Conservation (phyloP, 1,284 basidiomycete genomes). For the Porodaedalea pini region DNA sequence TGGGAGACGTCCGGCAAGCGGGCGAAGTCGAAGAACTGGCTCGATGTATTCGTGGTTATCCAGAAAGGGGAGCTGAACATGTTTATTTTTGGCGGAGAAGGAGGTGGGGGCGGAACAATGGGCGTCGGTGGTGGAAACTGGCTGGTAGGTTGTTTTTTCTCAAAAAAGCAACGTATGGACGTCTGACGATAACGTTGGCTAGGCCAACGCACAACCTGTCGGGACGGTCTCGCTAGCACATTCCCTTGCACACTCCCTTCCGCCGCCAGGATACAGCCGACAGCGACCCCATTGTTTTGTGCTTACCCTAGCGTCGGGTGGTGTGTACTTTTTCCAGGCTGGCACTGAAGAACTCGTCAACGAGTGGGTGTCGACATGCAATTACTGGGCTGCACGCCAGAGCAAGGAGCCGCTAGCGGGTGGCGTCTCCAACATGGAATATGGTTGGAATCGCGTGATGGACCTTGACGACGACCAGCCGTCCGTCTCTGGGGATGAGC, state of each 20-base stretch:
- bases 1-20: slow-evolving; percentile 84
- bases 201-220: slow-evolving; percentile 83
- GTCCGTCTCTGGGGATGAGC: slow-evolving; percentile 57
- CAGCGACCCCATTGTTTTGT: slow-evolving; percentile 93
- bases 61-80: slow-evolving; percentile 91
- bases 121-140: slow-evolving; percentile 94
- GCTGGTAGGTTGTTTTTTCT: slow-evolving; percentile 60
- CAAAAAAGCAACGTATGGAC: background rate
- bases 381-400: slow-evolving; percentile 95
- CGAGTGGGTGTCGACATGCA: slow-evolving; percentile 98
- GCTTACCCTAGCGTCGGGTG: slow-evolving; percentile 84
- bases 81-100: slow-evolving; percentile 85
- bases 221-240: slow-evolving; percentile 84
- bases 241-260: slow-evolving; percentile 82
- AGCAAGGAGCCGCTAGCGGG: slow-evolving; percentile 92
- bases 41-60: slow-evolving; percentile 94
- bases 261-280: slow-evolving; percentile 88
- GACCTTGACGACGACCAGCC: slow-evolving; percentile 49
- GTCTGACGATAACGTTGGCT: slow-evolving; percentile 15
- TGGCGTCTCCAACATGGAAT: slow-evolving; percentile 98
- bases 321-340: slow-evolving; percentile 94
- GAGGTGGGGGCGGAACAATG: slow-evolving; percentile 46
- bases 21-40: slow-evolving; percentile 83
- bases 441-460: slow-evolving; percentile 87
- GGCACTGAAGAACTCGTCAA: slow-evolving; percentile 96